Conservation (phyloP, 2,329 filamentous ascomycete species). For the Botrytis medusae region DNA sequence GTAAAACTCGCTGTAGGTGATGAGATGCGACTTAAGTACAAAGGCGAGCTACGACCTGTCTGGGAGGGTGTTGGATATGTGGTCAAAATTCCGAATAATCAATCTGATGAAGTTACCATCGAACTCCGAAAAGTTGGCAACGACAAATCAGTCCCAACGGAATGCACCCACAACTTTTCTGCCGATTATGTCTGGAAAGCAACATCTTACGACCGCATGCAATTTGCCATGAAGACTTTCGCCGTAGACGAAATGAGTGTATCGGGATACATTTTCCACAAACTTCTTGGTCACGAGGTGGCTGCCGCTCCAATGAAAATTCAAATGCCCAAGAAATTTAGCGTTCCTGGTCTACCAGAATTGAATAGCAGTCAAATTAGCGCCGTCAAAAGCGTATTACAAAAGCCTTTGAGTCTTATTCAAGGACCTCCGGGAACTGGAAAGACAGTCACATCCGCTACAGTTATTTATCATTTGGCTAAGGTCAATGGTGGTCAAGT, state of each 20-base stretch:
- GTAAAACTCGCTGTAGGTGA: constrained; percentile 97
- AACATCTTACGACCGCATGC: constrained; percentile 98
- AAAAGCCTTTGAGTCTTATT: constrained; percentile 91
- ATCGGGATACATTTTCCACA: constrained; percentile 98
- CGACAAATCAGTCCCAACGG: constrained; percentile 92
- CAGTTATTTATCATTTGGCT: constrained; percentile 95
- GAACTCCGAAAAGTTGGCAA: constrained; percentile 93
- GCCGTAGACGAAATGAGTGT: constrained; percentile 98
- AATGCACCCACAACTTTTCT: constrained; percentile 96
- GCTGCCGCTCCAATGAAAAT: constrained; percentile 94
- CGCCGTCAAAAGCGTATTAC: constrained; percentile 91
- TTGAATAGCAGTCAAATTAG: constrained; percentile 94
- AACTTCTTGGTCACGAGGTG: constrained; percentile 91
- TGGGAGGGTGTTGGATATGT: constrained; percentile 99
- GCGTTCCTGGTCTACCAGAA: constrained; percentile 88
- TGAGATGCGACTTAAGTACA: constrained; percentile 97
- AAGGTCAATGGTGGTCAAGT: constrained; percentile 95
- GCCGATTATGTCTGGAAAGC: constrained; percentile 99
- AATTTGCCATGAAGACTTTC: constrained; percentile 98
- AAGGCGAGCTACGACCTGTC: constrained; percentile 82
- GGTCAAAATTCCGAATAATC: constrained; percentile 98
- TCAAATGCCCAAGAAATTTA: constrained; percentile 94
- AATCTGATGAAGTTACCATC: constrained; percentile 94
- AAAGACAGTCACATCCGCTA: constrained; percentile 97
- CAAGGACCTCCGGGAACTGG: constrained; percentile 96